These are phyloP conservation scores for Populus deltoides DNA, from an alignment of 345 rosid species.

Conservation along the genomic window DNA sequence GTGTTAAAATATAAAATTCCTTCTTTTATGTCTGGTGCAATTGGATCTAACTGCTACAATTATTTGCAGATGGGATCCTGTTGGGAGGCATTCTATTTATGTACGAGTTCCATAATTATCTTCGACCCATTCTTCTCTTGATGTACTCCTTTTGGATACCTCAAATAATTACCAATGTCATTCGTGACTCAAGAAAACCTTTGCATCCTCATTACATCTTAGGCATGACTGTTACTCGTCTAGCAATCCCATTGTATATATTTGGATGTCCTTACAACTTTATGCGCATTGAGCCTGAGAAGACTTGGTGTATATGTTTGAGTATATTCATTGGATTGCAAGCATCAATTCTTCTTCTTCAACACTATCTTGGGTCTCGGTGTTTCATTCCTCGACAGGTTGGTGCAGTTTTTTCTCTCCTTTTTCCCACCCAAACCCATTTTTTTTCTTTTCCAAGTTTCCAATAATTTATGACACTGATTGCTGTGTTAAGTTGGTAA, in stretches of 20 bases:
- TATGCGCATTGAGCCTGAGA: slow-evolving; percentile 87
- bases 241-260: slow-evolving; percentile 76
- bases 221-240: slow-evolving; percentile 86
- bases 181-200: slow-evolving; percentile 92
- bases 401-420: slow-evolving; percentile 22
- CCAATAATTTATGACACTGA: background rate
- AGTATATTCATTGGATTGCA: slow-evolving; percentile 68
- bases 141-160: slow-evolving; percentile 96
- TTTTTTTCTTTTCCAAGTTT: background rate
- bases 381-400: slow-evolving; percentile 98
- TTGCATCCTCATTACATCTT: slow-evolving; percentile 89
- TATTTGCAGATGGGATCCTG: slow-evolving; percentile 87
- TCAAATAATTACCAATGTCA: slow-evolving; percentile 73
- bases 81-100: slow-evolving; percentile 93
- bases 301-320: slow-evolving; percentile 72
- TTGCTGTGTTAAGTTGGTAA: background rate
- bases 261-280: slow-evolving; percentile 96
- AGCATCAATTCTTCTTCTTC: slow-evolving; percentile 85
- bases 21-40: background rate
- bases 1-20: background rate
- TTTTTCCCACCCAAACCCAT: background rate
- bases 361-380: slow-evolving; percentile 91
- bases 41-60: slow-evolving; percentile 7
- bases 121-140: slow-evolving; percentile 72
- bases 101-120: slow-evolving; percentile 84